Base-by-base conservation (phyloP, 306 rosid species). In the Ziziphus jujuba region DNA sequence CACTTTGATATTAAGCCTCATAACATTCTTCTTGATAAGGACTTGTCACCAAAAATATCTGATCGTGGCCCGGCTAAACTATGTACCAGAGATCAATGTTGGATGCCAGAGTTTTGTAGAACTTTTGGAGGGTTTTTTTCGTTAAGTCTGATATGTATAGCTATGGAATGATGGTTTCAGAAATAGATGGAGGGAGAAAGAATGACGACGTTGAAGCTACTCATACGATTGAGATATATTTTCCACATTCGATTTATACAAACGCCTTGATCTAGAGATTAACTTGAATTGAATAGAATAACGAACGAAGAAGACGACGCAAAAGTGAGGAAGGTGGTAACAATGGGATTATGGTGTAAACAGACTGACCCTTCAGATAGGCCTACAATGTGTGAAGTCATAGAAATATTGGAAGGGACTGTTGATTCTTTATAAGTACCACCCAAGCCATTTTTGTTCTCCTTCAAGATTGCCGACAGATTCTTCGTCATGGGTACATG, bases 1-100 rank as follows among this genome's bases (percentile, higher is more conserved):
- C 83, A 82, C 63, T 82, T 78, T 31, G 86, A 77, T 47, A 82
- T 78, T 40, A 78, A 82, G 47, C 79, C 86, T 58, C 86, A 78
- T 17, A 82, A 82, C 61, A 82, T 82, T 12, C 35, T 38, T 43
- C 22, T 49, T 49, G 54, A 17, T 20, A 49, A 17, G 20, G 54
- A 49, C 19, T 14, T 49, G 0, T 10, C 45, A 2, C n/a, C 36
- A 48, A 56, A n/a, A n/a, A n/a, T n/a, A n/a, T n/a, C n/a, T n/a
- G n/a, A n/a, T n/a, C n/a, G n/a, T n/a, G n/a, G n/a, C n/a, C n/a
- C n/a, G n/a, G n/a, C n/a, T n/a, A n/a, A n/a, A n/a, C n/a, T n/a
- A n/a, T n/a, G n/a, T n/a, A n/a, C n/a, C n/a, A n/a, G n/a, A n/a
- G n/a, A n/a, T n/a, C n/a, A n/a, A n/a, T n/a, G n/a, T n/a, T n/a